Conservation (phyloP, 179 eudicot species). For the Gypsophila paniculata region DNA sequence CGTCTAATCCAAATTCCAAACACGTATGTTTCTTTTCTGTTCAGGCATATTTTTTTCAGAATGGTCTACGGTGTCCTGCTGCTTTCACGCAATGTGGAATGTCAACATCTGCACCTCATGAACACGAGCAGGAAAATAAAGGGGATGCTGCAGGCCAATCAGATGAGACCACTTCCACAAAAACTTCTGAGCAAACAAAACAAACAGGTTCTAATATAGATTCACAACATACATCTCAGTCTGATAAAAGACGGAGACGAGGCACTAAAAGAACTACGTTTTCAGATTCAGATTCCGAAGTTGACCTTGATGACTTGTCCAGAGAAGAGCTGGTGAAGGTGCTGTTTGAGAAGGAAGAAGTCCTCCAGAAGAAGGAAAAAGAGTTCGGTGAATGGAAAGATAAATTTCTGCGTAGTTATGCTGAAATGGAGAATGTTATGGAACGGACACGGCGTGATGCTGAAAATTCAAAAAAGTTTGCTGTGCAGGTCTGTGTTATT, state of each 20-base stretch:
- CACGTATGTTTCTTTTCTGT: not conserved
- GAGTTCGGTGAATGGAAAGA: constrained; percentile 71
- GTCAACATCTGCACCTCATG: constrained; percentile 66
- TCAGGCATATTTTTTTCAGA: constrained; percentile 39
- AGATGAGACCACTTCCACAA: constrained; percentile 33
- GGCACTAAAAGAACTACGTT: constrained; percentile 41
- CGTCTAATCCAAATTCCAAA: constrained; percentile 7
- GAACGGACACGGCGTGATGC: constrained; percentile 86
- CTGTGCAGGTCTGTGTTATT: constrained; percentile 65
- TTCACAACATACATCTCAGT: constrained; percentile 25
- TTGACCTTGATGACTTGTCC: constrained; percentile 54
- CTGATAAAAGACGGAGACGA: constrained; percentile 33
- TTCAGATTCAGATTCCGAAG: constrained; percentile 62
- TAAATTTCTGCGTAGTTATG: constrained; percentile 68
- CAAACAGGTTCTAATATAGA: constrained; percentile 45
- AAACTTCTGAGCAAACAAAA: constrained; percentile 27
- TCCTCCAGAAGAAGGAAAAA: constrained; percentile 49
- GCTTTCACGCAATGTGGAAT: constrained; percentile 50
- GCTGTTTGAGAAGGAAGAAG: constrained; percentile 63
- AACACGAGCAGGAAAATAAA: constrained; percentile 37
- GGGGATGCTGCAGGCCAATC: constrained; percentile 30
- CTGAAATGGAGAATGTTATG: constrained; percentile 92
- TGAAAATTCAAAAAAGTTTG: constrained; percentile 83
- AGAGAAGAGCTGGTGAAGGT: constrained; percentile 77
- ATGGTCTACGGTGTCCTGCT: constrained; percentile 28